phyloP scores from a whole-genome alignment of 1,284 basidiomycete species.

The Ganoderma meredithae region DNA sequence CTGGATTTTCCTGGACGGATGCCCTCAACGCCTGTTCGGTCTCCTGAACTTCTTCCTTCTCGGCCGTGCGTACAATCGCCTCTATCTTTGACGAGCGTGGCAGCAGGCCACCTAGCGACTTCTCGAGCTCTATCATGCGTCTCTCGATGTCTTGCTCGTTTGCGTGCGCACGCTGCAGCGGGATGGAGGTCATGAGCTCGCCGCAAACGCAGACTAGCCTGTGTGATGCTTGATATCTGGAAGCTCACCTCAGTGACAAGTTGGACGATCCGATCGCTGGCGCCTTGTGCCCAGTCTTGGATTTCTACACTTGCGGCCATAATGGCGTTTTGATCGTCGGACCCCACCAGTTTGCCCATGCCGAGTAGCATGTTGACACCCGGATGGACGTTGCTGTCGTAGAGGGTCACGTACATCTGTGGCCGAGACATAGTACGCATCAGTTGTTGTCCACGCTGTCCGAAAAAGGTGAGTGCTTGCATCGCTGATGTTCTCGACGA shows the following conservation, averaged over 20 bases:
- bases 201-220: no score
- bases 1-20: conserved; percentile 12
- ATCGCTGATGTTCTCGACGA: conserved; percentile 26
- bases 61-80: conserved; percentile 14
- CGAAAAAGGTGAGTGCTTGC: conserved; percentile 9
- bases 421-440: background rate
- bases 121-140: conserved; percentile 17
- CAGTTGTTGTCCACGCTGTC: no score
- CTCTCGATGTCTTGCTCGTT: conserved; percentile 20
- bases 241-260: conserved; percentile 18
- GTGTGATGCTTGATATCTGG: no score
- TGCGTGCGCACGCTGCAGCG: conserved; percentile 15
- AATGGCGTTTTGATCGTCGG: conserved; percentile 15
- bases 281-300: conserved; percentile 21
- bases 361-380: conserved; percentile 28
- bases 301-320: conserved; percentile 14
- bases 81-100: conserved; percentile 15
- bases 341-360: conserved; percentile 23
- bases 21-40: background rate
- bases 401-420: conserved; percentile 26
- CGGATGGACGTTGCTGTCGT: conserved; percentile 23
- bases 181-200: background rate
- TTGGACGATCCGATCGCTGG: conserved; percentile 20
- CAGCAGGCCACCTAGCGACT: conserved; percentile 16
- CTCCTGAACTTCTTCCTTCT: conserved; percentile 14